These are phyloP conservation scores for Exophiala calicioides DNA, from an alignment of 2,329 filamentous ascomycete species.

Conservation along the genomic window DNA sequence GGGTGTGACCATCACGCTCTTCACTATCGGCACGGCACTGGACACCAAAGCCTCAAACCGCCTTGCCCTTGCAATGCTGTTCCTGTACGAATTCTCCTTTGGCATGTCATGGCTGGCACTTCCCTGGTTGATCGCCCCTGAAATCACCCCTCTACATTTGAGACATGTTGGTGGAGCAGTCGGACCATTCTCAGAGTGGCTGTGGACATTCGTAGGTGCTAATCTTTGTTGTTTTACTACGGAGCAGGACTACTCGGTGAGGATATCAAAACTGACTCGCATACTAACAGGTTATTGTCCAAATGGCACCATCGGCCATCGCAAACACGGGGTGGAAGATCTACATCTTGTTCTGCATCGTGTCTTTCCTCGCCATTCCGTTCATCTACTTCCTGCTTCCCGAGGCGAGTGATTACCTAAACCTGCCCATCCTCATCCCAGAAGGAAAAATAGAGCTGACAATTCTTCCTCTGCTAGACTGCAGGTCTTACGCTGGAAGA, in stretches of 20 bases:
- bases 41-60: slow-evolving; percentile 23
- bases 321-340: slow-evolving; percentile 38
- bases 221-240: too few species aligned
- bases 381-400: slow-evolving; percentile 14
- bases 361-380: slow-evolving; percentile 8
- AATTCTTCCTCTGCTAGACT: slow-evolving; percentile 34
- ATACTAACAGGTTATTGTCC: too few species aligned
- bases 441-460: slow-evolving; percentile 24
- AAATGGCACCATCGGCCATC: slow-evolving; percentile 37
- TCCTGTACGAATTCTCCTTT: slow-evolving; percentile 36
- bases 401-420: too few species aligned
- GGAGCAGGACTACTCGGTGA: too few species aligned
- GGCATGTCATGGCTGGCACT: slow-evolving; percentile 36
- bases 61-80: slow-evolving; percentile 37
- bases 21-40: slow-evolving; percentile 30
- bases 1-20: slow-evolving; percentile 34
- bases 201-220: slow-evolving; percentile 40
- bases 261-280: too few species aligned
- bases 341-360: slow-evolving; percentile 36
- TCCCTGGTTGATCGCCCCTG: slow-evolving; percentile 36
- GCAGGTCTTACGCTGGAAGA: slow-evolving; percentile 35
- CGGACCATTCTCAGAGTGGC: slow-evolving; percentile 37
- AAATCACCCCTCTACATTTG: slow-evolving; percentile 39
- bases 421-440: too few species aligned
- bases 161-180: slow-evolving; percentile 38